These are phyloP conservation scores for Lentinula sp. DNA, from an alignment of 768 basidiomycete genomes.

Conservation along the genomic window DNA sequence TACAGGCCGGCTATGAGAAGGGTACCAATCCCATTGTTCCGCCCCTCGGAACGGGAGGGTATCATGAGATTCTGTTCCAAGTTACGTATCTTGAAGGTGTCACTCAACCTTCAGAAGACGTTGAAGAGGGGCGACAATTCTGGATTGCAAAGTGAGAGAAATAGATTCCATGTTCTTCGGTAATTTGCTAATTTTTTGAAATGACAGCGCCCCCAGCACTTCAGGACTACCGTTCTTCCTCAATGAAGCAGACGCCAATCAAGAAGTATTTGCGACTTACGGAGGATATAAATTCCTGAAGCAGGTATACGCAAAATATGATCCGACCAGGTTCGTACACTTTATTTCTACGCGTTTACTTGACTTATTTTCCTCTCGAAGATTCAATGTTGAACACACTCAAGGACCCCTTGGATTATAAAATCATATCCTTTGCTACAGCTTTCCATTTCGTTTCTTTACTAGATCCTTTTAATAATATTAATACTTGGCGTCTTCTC, in stretches of 20 bases:
- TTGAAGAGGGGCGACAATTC: slow-evolving; percentile 18
- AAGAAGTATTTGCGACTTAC: slow-evolving; percentile 10
- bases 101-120: slow-evolving; percentile 13
- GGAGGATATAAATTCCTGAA: slow-evolving; percentile 9
- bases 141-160: slow-evolving; percentile 23
- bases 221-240: slow-evolving; percentile 20
- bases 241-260: slow-evolving; percentile 10
- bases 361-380: slow-evolving; percentile 5
- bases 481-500: too few relatives aligned
- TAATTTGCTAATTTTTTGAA: background rate
- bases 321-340: slow-evolving; percentile 9
- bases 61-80: slow-evolving; percentile 26
- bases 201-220: slow-evolving; percentile 26
- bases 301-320: slow-evolving; percentile 10
- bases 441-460: background rate
- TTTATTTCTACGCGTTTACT: background rate
- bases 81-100: slow-evolving; percentile 16
- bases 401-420: slow-evolving; percentile 24
- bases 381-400: slow-evolving; percentile 28
- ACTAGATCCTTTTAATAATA: background rate
- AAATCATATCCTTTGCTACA: background rate
- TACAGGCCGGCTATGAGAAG: slow-evolving; percentile 23
- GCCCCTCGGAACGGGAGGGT: slow-evolving; percentile 22
- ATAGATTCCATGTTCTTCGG: background rate
- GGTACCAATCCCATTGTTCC: slow-evolving; percentile 34